Percentiles rank a stretch among this genome's conserved stretches.
These are phyloP conservation scores for Ustilago tritici DNA, from an alignment of 1,284 basidiomycete genomes.

Conservation along the genomic window DNA sequence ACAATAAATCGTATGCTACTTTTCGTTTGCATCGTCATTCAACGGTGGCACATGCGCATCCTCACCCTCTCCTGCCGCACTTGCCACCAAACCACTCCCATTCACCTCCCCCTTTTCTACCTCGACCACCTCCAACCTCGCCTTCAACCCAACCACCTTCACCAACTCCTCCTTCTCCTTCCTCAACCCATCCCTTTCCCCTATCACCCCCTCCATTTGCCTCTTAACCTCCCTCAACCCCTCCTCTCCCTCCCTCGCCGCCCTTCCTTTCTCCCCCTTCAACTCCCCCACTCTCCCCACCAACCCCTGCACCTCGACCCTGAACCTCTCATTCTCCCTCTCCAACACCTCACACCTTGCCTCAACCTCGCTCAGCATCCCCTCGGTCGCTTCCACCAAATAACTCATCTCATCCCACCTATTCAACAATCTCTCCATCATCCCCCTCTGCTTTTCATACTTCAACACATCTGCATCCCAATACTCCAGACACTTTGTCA, in stretches of 20 bases:
- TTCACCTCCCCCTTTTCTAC: neutral
- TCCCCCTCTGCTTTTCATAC: conserved; percentile 58
- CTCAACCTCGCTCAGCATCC: conserved; percentile 25
- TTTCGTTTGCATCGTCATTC: neutral
- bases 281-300: conserved; percentile 1
- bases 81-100: conserved; percentile 4
- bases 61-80: neutral
- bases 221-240: neutral
- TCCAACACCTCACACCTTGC: conserved; percentile 20
- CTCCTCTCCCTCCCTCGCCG: conserved; percentile 8
- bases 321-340: conserved; percentile 35
- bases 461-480: conserved; percentile 63
- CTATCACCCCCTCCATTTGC: neutral
- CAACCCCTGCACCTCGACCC: conserved; percentile 21
- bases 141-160: conserved; percentile 28
- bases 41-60: conserved; percentile 10
- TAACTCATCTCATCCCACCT: conserved; percentile 62
- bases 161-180: conserved; percentile 8
- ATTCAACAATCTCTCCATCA: conserved; percentile 61
- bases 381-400: conserved; percentile 57
- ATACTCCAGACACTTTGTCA: conserved; percentile 49
- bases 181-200: conserved; percentile 20
- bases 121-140: conserved; percentile 13
- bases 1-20: neutral
- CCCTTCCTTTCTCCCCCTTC: conserved; percentile 27